Evolutionary conservation across 306 rosid species (phyloP), one percentile per base, ranked within the genome.

Genomic region (Dryas octopetala): DNA sequence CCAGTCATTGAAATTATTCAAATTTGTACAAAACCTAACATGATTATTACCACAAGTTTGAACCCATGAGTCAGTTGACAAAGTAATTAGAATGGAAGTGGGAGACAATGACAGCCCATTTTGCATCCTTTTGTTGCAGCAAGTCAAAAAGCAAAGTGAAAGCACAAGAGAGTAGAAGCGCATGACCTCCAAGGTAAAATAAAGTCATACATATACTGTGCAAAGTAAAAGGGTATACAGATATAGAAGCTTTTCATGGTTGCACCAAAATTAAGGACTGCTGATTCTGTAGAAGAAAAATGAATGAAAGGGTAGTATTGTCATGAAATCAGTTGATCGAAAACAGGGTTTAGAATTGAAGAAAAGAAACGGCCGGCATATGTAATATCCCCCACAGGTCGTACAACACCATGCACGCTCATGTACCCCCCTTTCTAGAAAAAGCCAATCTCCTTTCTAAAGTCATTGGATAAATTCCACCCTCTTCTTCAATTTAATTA

Each of bases 391-490:
- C 76, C 77, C 75, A 78, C 76, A 73, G 19, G 70, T 54, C 65
- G 83, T 77, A 81, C 81, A 73, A 73, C 76, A 68, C 76, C 91
- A 87, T 81, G 89, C 91, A 89, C 87, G 90, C 91, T 85, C 79
- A 74, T 79, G 85, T 67, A 73, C 49, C 77, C 81, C 76, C 57
- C 71, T 79, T 85, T 85, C 86, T 68, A 79, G 71, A 83, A 81
- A 83, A 77, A 69, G 82, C 81, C 71, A 69, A 2, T 57, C 83
- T 62, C 32, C 43, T 12, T 74, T 76, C 79, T 84, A 74, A 80
- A 76, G 49, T 7, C 76, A 32, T 32, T 32, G 38, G 38, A 32
- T 32, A 32, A 32, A 32, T 32, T 32, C 38, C 38, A 32, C 3
- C 38, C 38, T 32, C 38, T 32, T 32, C 38, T 32, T 32, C 38